Conservation (phyloP, 1,284 basidiomycete species). For the Hemileia vastatrix region DNA sequence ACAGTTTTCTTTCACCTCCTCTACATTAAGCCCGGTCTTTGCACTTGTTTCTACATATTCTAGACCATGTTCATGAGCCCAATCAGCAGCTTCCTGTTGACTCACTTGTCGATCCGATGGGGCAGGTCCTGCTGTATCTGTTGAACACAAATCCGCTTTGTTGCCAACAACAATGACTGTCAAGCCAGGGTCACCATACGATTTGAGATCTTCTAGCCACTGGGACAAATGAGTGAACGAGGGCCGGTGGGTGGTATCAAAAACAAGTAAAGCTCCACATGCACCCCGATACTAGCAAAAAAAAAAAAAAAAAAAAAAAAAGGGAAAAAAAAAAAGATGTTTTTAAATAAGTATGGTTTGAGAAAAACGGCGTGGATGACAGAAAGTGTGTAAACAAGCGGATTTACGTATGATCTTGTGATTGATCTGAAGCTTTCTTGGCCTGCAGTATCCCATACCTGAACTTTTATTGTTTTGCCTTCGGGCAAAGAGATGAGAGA, state of each 20-base stretch:
- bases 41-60: slow-evolving; percentile 21
- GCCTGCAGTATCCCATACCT: slow-evolving; percentile 23
- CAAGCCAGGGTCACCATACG: slow-evolving; percentile 10
- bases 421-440: slow-evolving; percentile 23
- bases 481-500: slow-evolving; percentile 21
- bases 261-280: slow-evolving; percentile 18
- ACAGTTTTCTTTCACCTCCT: slow-evolving; percentile 8
- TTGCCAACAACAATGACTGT: slow-evolving; percentile 15
- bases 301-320: not conserved
- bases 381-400: not conserved
- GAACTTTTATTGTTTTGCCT: slow-evolving; percentile 19
- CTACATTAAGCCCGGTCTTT: slow-evolving; percentile 18
- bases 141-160: slow-evolving; percentile 13
- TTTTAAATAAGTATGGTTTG: not conserved
- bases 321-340: not conserved
- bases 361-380: not conserved
- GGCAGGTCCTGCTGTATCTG: not conserved
- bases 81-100: slow-evolving; percentile 3
- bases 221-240: slow-evolving; percentile 12
- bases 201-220: slow-evolving; percentile 19
- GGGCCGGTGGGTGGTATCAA: slow-evolving; percentile 16
- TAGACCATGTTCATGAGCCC: slow-evolving; percentile 15
- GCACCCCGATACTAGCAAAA: slow-evolving; percentile 20
- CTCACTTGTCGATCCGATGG: not conserved
- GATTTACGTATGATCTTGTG: slow-evolving; percentile 19